A percentile compares a stretch with the other conserved stretches of the same genome.
Conservation (phyloP, 345 rosid genomes). For the Citrus glauca region DNA sequence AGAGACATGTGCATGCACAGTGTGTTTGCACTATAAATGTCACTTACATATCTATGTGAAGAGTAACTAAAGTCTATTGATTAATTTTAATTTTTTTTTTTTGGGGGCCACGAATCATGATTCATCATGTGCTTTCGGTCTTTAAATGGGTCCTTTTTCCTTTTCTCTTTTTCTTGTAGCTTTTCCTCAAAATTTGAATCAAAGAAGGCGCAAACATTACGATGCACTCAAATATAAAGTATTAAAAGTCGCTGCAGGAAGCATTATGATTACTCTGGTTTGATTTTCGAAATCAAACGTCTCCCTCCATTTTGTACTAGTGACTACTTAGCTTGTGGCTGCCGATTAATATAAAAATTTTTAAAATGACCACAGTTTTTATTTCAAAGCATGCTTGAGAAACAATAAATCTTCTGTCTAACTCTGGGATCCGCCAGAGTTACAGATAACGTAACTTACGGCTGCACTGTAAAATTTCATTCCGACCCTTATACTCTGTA, state of each 20-base stretch:
- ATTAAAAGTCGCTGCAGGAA: not conserved
- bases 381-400: too few species aligned
- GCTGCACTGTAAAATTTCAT: too few species aligned
- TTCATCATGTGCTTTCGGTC: not conserved
- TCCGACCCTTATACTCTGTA: too few species aligned
- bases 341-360: too few species aligned
- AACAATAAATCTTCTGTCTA: too few species aligned
- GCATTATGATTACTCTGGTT: not conserved
- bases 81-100: not conserved
- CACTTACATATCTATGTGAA: too few species aligned
- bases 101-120: not conserved
- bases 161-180: not conserved
- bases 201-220: not conserved
- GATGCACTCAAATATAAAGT: not conserved
- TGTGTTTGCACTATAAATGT: not conserved
- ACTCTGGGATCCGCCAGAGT: too few species aligned
- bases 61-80: not conserved
- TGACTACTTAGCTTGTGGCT: too few species aligned
- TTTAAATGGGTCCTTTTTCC: not conserved
- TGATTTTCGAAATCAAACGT: slow-evolving; percentile 1
- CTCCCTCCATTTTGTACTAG: not conserved
- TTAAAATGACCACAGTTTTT: too few species aligned
- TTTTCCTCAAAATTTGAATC: slow-evolving; percentile 7
- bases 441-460: too few species aligned
- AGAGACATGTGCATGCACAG: not conserved